These are phyloP conservation scores for Sordaria brevicollis DNA, from an alignment of 495 filamentous ascomycete species.

Conservation along the genomic window DNA sequence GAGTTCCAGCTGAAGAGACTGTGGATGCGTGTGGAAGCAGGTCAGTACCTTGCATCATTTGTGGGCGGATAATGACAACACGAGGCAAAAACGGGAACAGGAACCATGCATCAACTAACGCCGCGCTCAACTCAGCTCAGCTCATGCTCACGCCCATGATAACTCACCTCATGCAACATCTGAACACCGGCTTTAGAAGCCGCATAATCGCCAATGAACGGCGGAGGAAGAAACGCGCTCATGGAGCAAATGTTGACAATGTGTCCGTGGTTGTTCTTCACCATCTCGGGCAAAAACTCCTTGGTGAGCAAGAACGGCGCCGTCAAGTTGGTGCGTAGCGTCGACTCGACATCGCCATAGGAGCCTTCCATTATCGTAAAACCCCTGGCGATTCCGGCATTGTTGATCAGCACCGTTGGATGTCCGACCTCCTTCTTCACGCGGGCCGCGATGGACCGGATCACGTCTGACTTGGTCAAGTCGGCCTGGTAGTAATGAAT, in stretches of 20 bases:
- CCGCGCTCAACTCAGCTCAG: neutral
- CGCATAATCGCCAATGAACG: constrained; percentile 12
- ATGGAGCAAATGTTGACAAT: constrained; percentile 15
- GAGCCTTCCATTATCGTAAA: constrained; percentile 12
- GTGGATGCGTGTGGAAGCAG: neutral
- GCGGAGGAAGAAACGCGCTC: constrained; percentile 8
- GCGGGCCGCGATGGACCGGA: constrained; percentile 6
- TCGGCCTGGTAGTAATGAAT: constrained; percentile 17
- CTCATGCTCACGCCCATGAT: neutral
- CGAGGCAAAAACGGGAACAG: neutral
- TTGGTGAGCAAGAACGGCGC: constrained; percentile 19
- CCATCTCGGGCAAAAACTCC: constrained; percentile 19
- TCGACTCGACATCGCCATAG: constrained; percentile 16
- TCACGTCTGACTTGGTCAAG: constrained; percentile 8
- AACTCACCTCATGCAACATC: constrained; percentile 8
- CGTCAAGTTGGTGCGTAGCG: constrained; percentile 13
- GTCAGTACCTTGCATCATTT: neutral
- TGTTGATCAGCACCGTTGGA: constrained; percentile 20
- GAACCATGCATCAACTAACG: no score
- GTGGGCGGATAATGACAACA: neutral
- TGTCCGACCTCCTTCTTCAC: constrained; percentile 14
- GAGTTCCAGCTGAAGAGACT: constrained; percentile 14
- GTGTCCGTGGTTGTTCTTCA: constrained; percentile 13
- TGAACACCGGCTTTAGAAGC: constrained; percentile 15
- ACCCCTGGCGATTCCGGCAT: constrained; percentile 14